Base-by-base conservation (phyloP, 345 rosid genomes). In the Populus alba region DNA sequence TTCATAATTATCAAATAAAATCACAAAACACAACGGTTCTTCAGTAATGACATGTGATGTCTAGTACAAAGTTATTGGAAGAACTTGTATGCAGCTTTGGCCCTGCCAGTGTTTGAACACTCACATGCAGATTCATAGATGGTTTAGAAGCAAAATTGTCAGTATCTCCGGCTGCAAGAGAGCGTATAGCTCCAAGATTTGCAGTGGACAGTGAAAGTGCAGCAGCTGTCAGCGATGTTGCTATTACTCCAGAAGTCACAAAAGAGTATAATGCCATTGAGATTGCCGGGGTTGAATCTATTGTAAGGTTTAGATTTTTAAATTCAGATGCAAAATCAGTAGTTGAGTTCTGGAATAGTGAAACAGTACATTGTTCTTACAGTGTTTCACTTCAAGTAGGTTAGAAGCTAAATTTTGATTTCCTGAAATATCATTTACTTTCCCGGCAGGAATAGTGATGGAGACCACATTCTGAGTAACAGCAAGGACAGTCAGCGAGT, bases 401-500 rank as follows among this genome's bases (percentile, higher is more conserved):
- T 88, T 87, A 9, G 91, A 88, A 25, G 85, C 89, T 78, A 75
- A 35, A 66, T 88, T 88, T 59, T 71, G 62, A 79, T 87, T 88
- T 79, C 91, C 91, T 38, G 91, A 85, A 70, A 88, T 79, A 75
- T 88, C 91, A 55, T 71, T 68, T 51, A 81, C 89, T 80, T 85
- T 81, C 47, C 81, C 88, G 20, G 47, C 88, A 38, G 88, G 88
- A 67, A 88, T 49, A 35, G 80, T 70, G 74, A 88, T 55, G 23
- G 79, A 82, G 71, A 87, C 85, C 73, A 77, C 68, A 75, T 65
- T 76, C 74, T 59, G 72, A 77, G 83, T n/a, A 75, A 69, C 71
- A 15, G 84, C 82, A 74, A 70, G 20, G 80, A 85, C 76, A 6
- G 82, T 85, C 43, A 88, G 75, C 0, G 91, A 83, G 76, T 87